phyloP scores from a whole-genome alignment of 108 stramenopile genomes.

The Fragilaria crotonensis region DNA sequence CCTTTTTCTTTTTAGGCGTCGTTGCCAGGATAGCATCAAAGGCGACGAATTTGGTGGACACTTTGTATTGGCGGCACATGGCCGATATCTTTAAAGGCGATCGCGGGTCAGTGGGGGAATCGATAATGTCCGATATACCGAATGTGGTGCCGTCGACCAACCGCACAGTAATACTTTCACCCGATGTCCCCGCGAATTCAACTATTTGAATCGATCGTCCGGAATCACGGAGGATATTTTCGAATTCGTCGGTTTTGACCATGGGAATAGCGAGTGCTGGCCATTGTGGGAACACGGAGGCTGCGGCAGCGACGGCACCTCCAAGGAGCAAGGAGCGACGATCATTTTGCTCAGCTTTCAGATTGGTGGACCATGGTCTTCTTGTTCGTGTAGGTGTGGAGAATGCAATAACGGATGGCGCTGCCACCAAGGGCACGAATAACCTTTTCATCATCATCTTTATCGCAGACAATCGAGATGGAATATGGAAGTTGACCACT shows the following conservation, averaged over 20 bases:
- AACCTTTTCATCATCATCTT: too few relatives aligned
- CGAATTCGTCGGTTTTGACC: constrained; percentile 68
- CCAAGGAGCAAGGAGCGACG: not conserved
- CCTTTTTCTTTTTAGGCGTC: constrained; percentile 59
- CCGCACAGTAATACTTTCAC: constrained; percentile 59
- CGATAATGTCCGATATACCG: constrained; percentile 67
- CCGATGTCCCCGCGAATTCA: constrained; percentile 66
- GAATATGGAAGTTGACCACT: too few relatives aligned
- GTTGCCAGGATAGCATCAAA: constrained; percentile 36
- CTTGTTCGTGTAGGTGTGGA: not conserved
- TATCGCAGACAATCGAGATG: too few relatives aligned
- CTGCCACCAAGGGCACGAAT: too few relatives aligned
- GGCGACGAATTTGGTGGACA: constrained; percentile 54
- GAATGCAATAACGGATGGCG: too few relatives aligned
- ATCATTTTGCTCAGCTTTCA: not conserved
- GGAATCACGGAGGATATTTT: constrained; percentile 49
- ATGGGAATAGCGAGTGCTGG: constrained; percentile 37
- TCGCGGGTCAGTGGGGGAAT: constrained; percentile 62
- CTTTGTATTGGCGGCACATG: constrained; percentile 52
- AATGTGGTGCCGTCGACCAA: constrained; percentile 74
- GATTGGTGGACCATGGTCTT: not conserved
- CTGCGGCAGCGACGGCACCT: not conserved
- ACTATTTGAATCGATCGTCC: constrained; percentile 53
- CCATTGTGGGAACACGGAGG: not conserved
- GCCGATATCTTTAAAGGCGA: constrained; percentile 67